These are phyloP conservation scores for Whalleya microplaca DNA, from an alignment of 2,329 filamentous ascomycete genomes.

Conservation along the genomic window DNA sequence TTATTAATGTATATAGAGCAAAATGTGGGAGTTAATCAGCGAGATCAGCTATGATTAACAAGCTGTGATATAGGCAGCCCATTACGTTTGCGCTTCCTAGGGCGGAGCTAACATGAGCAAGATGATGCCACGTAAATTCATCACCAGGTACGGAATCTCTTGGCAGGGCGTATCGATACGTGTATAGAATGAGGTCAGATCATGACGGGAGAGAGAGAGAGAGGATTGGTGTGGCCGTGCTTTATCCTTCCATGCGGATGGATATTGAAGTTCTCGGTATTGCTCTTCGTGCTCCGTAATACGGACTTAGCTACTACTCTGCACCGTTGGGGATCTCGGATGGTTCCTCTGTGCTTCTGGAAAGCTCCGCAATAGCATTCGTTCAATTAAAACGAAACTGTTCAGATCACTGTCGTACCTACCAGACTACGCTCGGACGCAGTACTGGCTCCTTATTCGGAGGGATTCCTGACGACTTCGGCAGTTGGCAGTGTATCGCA, in stretches of 20 bases:
- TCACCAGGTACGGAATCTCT: conserved; percentile 18
- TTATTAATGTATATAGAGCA: conserved; percentile 7
- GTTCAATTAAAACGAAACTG: conserved; percentile 13
- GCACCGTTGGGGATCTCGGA: conserved; percentile 10
- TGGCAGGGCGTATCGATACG: conserved; percentile 28
- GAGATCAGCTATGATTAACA: conserved; percentile 20
- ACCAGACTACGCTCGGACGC: conserved; percentile 4
- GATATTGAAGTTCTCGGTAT: not conserved
- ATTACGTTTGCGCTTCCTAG: not conserved
- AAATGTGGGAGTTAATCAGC: conserved; percentile 20
- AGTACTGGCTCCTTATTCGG: conserved; percentile 8
- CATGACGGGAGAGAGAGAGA: conserved; percentile 25
- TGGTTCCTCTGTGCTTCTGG: not conserved
- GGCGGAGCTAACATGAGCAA: conserved; percentile 10
- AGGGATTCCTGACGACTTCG: conserved; percentile 2
- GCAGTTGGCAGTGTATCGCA: conserved; percentile 7
- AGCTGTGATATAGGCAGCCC: conserved; percentile 19
- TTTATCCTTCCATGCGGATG: not conserved
- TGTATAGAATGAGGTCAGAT: conserved; percentile 24
- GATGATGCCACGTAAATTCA: conserved; percentile 23
- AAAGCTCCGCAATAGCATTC: conserved; percentile 6
- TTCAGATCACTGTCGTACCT: not conserved
- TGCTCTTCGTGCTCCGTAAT: conserved; percentile 7
- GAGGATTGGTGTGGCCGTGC: not conserved
- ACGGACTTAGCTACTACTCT: not conserved